Percentiles rank a stretch among this genome's conserved stretches.
Conservation (phyloP, 2,329 filamentous ascomycete species). For the Xylaria sp. region DNA sequence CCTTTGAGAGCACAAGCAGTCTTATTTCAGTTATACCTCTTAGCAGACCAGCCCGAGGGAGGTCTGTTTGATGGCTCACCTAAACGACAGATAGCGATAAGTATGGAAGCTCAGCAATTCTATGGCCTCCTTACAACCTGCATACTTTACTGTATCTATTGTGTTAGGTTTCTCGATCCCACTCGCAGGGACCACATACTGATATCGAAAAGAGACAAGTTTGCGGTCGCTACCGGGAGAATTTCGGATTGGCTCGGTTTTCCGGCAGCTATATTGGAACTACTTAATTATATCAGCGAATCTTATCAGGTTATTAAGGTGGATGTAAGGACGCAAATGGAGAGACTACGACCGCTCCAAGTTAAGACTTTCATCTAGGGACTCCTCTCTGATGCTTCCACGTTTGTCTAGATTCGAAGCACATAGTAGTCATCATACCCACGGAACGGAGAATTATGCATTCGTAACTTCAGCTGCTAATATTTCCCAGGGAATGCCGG, state of each 20-base stretch:
- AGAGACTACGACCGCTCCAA: not conserved
- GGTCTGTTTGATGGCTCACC: not conserved
- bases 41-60: not conserved
- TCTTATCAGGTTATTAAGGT: too few relatives aligned
- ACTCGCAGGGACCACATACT: too few relatives aligned
- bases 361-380: not conserved
- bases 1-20: not conserved
- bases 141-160: not conserved
- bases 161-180: not conserved
- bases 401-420: not conserved
- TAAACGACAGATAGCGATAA: not conserved
- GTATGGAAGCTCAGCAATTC: conserved; percentile 4
- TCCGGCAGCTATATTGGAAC: not conserved
- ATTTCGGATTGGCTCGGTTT: not conserved
- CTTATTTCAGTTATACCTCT: not conserved
- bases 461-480: conserved; percentile 11
- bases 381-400: not conserved
- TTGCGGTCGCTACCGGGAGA: not conserved
- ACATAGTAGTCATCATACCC: not conserved
- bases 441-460: not conserved
- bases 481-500: not conserved
- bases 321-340: not conserved
- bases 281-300: too few relatives aligned
- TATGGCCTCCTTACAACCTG: not conserved
- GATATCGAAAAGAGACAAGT: not conserved